phyloP scores from a whole-genome alignment of 768 basidiomycete species.

The Hericium rajendrae region DNA sequence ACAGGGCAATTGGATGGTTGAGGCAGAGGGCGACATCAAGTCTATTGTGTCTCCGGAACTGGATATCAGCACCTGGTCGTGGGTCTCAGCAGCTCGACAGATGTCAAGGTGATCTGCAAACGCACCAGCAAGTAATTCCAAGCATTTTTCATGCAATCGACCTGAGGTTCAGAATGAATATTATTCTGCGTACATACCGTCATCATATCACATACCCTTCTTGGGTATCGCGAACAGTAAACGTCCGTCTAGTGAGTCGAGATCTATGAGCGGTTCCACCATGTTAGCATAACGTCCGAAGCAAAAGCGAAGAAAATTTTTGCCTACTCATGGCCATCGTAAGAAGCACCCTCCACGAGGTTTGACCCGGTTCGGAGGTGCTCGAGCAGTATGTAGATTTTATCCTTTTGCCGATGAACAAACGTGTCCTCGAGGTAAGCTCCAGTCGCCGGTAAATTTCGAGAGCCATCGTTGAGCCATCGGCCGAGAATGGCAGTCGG shows the following conservation, averaged over 20 bases:
- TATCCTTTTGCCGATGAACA: background rate
- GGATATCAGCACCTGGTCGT: slow-evolving; percentile 79
- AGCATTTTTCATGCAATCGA: slow-evolving; percentile 82
- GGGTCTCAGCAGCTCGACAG: background rate
- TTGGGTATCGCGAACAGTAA: slow-evolving; percentile 94
- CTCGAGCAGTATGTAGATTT: background rate
- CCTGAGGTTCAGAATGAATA: slow-evolving; percentile 32
- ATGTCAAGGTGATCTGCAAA: background rate
- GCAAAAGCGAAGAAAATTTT: background rate
- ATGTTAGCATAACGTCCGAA: background rate
- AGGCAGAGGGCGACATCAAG: slow-evolving; percentile 90
- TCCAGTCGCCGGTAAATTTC: background rate
- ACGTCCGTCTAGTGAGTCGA: slow-evolving; percentile 76
- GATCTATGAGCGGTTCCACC: slow-evolving; percentile 30
- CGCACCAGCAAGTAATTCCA: slow-evolving; percentile 73
- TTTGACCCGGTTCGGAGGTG: too few relatives aligned
- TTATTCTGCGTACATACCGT: background rate
- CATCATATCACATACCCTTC: slow-evolving; percentile 56
- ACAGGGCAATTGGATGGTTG: slow-evolving; percentile 94
- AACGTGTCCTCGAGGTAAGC: background rate
- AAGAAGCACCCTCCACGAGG: too few relatives aligned
- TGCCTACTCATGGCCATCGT: background rate
- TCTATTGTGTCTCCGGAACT: slow-evolving; percentile 79
- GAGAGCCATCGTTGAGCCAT: background rate
- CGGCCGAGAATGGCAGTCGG: background rate